Evolutionary conservation across 2,329 filamentous ascomycete genomes (phyloP).

Genomic region (Davidsoniella neocaledoniae): DNA sequence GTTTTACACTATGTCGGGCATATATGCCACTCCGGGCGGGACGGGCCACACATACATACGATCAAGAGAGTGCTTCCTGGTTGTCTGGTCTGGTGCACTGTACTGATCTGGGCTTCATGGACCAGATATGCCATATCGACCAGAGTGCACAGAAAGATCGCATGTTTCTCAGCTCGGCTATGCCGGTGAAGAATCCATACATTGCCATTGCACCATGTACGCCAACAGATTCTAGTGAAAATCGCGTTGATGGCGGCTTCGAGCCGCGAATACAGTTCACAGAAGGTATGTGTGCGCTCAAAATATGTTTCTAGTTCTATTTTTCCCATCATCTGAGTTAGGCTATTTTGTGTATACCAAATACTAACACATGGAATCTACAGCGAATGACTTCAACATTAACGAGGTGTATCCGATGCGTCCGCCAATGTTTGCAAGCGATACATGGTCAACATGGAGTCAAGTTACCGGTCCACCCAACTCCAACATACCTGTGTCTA

Average conservation of each 20-base stretch:
- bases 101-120: background rate
- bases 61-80: background rate
- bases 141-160: background rate
- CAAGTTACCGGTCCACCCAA: slow-evolving; percentile 35
- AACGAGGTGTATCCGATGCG: background rate
- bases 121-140: background rate
- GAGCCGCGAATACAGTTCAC: background rate
- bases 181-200: background rate
- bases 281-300: background rate
- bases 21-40: slow-evolving; percentile 5
- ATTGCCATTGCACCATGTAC: slow-evolving; percentile 1
- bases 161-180: slow-evolving; percentile 3
- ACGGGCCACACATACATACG: background rate
- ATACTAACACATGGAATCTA: background rate
- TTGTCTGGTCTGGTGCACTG: background rate
- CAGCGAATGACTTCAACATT: slow-evolving; percentile 7
- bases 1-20: background rate
- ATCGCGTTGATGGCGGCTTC: background rate
- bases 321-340: too few species aligned
- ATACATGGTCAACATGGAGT: slow-evolving; percentile 18
- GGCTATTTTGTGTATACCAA: background rate
- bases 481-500: slow-evolving; percentile 20
- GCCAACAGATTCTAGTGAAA: background rate
- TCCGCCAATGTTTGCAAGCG: background rate
- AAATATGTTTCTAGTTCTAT: too few species aligned